Conservation (phyloP, 768 basidiomycete genomes). For the Boletus tomentosulus region DNA sequence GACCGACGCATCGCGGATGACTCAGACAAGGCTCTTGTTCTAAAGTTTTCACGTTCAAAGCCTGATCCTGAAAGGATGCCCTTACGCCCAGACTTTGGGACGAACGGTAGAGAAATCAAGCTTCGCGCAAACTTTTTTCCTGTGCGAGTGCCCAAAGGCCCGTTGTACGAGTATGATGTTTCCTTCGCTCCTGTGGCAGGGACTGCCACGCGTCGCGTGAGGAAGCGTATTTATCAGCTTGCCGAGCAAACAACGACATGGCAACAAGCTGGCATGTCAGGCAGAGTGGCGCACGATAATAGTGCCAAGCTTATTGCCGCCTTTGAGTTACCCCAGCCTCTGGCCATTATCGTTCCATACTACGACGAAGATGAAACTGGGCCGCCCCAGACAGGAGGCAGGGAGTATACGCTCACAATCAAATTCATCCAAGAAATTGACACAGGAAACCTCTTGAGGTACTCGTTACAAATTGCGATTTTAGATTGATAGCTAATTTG, state of each 20-base stretch:
- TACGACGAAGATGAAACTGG: constrained; percentile 45
- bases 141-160: constrained; percentile 42
- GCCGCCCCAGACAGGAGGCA: constrained; percentile 28
- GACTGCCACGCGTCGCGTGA: constrained; percentile 36
- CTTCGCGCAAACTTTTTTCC: constrained; percentile 54
- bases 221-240: constrained; percentile 44
- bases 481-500: constrained; percentile 5
- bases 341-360: constrained; percentile 37
- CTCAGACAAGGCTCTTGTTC: constrained; percentile 43
- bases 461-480: constrained; percentile 6
- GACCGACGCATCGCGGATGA: constrained; percentile 47
- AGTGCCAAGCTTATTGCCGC: constrained; percentile 45
- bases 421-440: constrained; percentile 42
- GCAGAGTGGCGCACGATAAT: constrained; percentile 44
- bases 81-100: constrained; percentile 46
- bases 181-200: constrained; percentile 35
- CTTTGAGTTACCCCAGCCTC: constrained; percentile 37
- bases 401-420: constrained; percentile 43
- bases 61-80: constrained; percentile 35
- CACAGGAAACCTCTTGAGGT: constrained; percentile 40
- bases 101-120: constrained; percentile 39
- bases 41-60: constrained; percentile 25
- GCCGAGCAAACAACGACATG: constrained; percentile 43
- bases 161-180: constrained; percentile 47
- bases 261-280: constrained; percentile 36